Base-by-base conservation (phyloP, 2,329 filamentous ascomycete species). In the Sporothrix globosa region DNA sequence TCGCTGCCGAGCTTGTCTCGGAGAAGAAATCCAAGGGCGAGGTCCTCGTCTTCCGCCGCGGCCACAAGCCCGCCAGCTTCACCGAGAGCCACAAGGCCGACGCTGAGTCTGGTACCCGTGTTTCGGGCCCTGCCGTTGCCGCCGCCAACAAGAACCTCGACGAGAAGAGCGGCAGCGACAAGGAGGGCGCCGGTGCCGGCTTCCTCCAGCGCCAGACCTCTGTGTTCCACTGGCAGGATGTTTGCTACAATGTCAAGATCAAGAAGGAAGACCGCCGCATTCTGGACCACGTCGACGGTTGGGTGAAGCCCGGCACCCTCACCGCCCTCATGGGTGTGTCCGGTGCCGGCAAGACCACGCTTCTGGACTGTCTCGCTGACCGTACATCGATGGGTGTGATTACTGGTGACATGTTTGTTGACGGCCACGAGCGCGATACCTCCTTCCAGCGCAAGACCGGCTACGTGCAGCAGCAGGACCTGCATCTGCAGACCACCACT, bases 371-470 rank as follows among this genome's bases (percentile, higher is more conserved):
- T 54, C 84, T 97, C 74, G 94, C 94, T 63, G 92, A 91, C 72
- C 90, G 94, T 78, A 91, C 91, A 13, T 93, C 91, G 0, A 95
- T 96, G 89, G 94, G 94, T 80, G 91, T 97, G 24, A 92, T 97
- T 67, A 89, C 87, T 9, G 94, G 94, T 69, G 90, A 96, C 75
- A 96, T 97, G 90, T 80, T 88, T 24, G 86, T 89, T 13, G 85
- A 88, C 71, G 87, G 87, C 46, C 85, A 84, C 61, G 89, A 88
- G 56, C 88, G 92, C 63, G 92, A 96, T 74, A 85, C 85, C 53
- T 93, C 91, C 0, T 97, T 97, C 85, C 93, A 97, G 79, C 91
- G 93, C 74, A 95, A 95, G 82, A 96, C 92, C 0, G 93, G 93
- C 66, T 97, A 97, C 75, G 93, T 94, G 53, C 92, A 97, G 77